Evolutionary conservation across 176 grass and related monocot genomes (phyloP).

Genomic region (Eragrostis nindensis): DNA sequence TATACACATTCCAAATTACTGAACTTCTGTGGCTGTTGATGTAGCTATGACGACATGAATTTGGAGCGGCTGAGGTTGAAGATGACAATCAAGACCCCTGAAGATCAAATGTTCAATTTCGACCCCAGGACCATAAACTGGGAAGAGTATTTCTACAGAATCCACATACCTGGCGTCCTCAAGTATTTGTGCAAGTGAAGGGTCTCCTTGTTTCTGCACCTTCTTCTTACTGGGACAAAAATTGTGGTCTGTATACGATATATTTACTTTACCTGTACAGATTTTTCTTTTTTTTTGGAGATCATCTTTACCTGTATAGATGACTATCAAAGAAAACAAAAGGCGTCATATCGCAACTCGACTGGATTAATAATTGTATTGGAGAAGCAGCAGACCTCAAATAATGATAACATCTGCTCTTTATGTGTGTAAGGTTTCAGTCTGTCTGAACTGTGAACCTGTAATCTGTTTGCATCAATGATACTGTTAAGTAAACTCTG

Average conservation of each 20-base stretch:
- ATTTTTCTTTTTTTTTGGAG: too few species aligned
- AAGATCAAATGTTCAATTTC: slow-evolving; percentile 48
- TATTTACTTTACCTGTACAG: too few species aligned
- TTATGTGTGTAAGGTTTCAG: too few species aligned
- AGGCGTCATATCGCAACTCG: not conserved
- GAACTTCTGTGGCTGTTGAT: not conserved
- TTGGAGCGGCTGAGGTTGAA: slow-evolving; percentile 54
- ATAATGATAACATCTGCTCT: not conserved
- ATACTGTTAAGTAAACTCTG: not conserved
- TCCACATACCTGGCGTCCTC: slow-evolving; percentile 65
- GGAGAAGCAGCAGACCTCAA: not conserved
- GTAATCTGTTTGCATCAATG: slow-evolving; percentile 6
- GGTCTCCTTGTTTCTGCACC: not conserved
- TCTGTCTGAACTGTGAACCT: not conserved
- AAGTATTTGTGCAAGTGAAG: slow-evolving; percentile 66
- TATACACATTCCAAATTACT: not conserved
- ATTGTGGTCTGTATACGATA: slow-evolving; percentile 21
- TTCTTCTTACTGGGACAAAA: too few species aligned
- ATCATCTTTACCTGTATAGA: too few species aligned
- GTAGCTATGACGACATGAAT: slow-evolving; percentile 71
- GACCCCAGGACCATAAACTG: slow-evolving; percentile 61
- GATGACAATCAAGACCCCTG: slow-evolving; percentile 32
- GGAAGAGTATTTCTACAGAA: slow-evolving; percentile 56
- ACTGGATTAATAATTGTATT: not conserved
- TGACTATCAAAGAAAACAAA: not conserved